Base-by-base conservation (phyloP, 2,329 filamentous ascomycete species). In the Colletotrichum kahawae region DNA sequence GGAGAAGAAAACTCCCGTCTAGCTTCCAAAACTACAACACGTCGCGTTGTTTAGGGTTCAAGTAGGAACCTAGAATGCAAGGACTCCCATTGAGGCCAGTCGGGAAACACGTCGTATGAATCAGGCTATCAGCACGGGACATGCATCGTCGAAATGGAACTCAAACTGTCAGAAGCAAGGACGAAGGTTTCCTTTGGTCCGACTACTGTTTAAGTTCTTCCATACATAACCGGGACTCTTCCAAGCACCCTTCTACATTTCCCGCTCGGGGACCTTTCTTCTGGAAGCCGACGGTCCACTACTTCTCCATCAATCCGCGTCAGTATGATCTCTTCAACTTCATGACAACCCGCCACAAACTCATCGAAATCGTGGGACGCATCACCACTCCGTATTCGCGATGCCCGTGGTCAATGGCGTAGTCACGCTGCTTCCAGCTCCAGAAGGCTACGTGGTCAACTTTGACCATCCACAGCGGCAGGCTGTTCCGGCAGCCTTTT, bases 391-490 rank as follows among this genome's bases (percentile, higher is more conserved):
- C n/a, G 43, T 51, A n/a, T 51, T n/a, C n/a, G 21, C n/a, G n/a
- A 68, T 72, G 70, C 79, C 79, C 24, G 62, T 78, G 1, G 59
- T 76, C 34, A 78, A 81, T 67, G 81, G 82, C 57, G 77, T 81
- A 13, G 72, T 76, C 31, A 79, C 78, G 7, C 64, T 82, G 12
- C 67, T 79, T 8, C 63, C 76, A 31, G 79, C 83, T 4, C 82
- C 83, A 3, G 76, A 79, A 7, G 82, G 78, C 43, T 85, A 83
- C 70, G 79, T 79, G 14, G 80, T 84, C 33, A 76, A 85, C 54
- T 82, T 85, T 33, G 79, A 81, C 4, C 76, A 83, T 56, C 83
- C 83, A 1, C 78, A 78, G 62, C 79, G 78, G 14, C 77, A 80
- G 27, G 77, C 73, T 13, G 79, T 79, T 13, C 60, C 75, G 1